Conservation (phyloP, 1,139 yeast genomes). For the Debaryomyces psychrophilus region DNA sequence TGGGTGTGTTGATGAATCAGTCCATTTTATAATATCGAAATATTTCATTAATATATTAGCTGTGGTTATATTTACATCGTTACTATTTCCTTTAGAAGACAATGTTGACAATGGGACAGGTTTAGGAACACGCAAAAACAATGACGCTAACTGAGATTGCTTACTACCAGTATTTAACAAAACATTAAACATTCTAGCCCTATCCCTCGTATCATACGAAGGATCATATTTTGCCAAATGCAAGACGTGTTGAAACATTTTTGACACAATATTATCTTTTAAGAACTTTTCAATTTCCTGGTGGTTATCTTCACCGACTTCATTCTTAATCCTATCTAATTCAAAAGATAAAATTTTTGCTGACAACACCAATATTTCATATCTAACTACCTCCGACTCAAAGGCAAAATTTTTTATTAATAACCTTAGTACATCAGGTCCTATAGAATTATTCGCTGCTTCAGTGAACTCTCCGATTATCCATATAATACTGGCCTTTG, state of each 20-base stretch:
- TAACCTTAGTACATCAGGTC: conserved; percentile 76
- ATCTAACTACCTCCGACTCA: conserved; percentile 64
- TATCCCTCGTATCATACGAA: conserved; percentile 79
- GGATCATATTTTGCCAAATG: conserved; percentile 74
- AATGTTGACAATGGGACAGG: conserved; percentile 52
- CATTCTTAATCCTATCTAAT: conserved; percentile 38
- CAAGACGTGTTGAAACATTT: conserved; percentile 64
- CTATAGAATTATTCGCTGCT: conserved; percentile 47
- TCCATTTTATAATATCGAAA: conserved; percentile 39
- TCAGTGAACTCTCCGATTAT: conserved; percentile 78
- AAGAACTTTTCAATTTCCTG: conserved; percentile 35
- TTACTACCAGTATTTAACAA: conserved; percentile 41
- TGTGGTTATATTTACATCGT: conserved; percentile 13
- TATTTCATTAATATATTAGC: conserved; percentile 25
- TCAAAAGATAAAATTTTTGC: conserved; percentile 70
- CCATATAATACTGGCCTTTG: conserved; percentile 89
- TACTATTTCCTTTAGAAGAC: not conserved
- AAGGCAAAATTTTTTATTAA: conserved; percentile 57
- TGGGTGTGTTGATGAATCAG: conserved; percentile 36
- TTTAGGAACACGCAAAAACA: conserved; percentile 83
- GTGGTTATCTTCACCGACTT: conserved; percentile 25
- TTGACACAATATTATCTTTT: conserved; percentile 40
- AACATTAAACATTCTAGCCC: conserved; percentile 73
- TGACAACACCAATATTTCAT: conserved; percentile 72
- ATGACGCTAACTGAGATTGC: conserved; percentile 61